phyloP scores from a whole-genome alignment of 73 alveolate species.

The Stentor coeruleus region DNA sequence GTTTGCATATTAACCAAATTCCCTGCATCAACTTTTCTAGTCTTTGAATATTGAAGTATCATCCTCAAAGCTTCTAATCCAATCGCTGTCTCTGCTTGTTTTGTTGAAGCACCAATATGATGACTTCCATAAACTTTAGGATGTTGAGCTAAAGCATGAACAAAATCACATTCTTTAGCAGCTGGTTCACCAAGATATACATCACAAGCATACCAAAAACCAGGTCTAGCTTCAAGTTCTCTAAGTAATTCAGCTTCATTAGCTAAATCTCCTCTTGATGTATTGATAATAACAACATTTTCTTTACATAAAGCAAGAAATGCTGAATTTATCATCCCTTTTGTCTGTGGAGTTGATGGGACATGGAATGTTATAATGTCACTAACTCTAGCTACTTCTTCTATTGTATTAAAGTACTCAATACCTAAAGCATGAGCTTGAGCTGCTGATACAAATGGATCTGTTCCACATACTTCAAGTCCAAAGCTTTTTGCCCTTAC shows the following conservation, averaged over 20 bases:
- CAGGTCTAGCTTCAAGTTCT: slow-evolving; percentile 41
- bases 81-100: slow-evolving; percentile 65
- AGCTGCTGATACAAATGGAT: slow-evolving; percentile 27
- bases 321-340: slow-evolving; percentile 57
- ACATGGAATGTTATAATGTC: slow-evolving; percentile 73
- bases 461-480: slow-evolving; percentile 59
- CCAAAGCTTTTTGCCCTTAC: slow-evolving; percentile 71
- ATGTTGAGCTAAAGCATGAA: slow-evolving; percentile 55
- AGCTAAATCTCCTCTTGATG: slow-evolving; percentile 73
- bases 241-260: slow-evolving; percentile 62
- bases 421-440: slow-evolving; percentile 44
- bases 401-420: slow-evolving; percentile 35
- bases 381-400: slow-evolving; percentile 43
- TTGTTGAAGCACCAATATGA: slow-evolving; percentile 70
- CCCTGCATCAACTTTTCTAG: slow-evolving; percentile 44
- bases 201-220: slow-evolving; percentile 59
- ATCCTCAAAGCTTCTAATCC: slow-evolving; percentile 63
- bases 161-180: slow-evolving; percentile 55
- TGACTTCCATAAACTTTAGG: slow-evolving; percentile 59
- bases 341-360: slow-evolving; percentile 72
- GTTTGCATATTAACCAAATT: slow-evolving; percentile 60
- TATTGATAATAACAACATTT: slow-evolving; percentile 70
- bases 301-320: slow-evolving; percentile 67
- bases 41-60: slow-evolving; percentile 34
- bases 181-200: slow-evolving; percentile 65